phyloP scores from a whole-genome alignment of 345 rosid species.

The Ceriops decandra region DNA sequence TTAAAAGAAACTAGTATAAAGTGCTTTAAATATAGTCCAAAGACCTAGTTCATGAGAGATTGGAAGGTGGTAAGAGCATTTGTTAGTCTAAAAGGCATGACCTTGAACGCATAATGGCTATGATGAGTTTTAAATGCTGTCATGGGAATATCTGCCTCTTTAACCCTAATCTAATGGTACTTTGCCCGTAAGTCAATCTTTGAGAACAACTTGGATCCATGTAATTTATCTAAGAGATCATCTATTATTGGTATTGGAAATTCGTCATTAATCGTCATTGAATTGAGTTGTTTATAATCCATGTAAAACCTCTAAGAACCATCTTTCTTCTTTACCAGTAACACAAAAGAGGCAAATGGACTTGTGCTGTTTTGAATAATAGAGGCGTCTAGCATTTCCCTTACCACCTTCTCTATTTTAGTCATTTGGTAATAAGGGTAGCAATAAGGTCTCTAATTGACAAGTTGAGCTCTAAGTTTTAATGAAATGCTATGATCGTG shows the following conservation, averaged over 20 bases:
- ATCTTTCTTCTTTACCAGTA: neutral
- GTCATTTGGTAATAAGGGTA: neutral
- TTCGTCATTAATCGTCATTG: neutral
- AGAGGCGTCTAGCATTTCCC: neutral
- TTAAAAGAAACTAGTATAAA: too few species aligned
- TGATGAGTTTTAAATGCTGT: too few species aligned
- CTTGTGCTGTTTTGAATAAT: neutral
- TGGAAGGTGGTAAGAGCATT: too few species aligned
- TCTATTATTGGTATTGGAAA: neutral
- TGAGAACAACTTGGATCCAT: too few species aligned
- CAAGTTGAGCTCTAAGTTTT: neutral
- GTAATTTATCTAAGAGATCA: too few species aligned
- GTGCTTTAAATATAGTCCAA: too few species aligned
- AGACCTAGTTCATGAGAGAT: too few species aligned
- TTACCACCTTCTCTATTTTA: neutral
- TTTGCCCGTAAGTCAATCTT: too few species aligned
- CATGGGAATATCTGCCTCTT: too few species aligned
- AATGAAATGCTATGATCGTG: neutral
- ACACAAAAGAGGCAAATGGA: neutral
- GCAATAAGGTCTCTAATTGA: neutral
- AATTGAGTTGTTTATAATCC: neutral
- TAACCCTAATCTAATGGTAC: too few species aligned
- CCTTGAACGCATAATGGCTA: too few species aligned
- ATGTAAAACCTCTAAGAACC: neutral
- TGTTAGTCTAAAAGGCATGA: too few species aligned